Conservation (phyloP, 2,329 filamentous ascomycete genomes). For the Verticillium isaacii region DNA sequence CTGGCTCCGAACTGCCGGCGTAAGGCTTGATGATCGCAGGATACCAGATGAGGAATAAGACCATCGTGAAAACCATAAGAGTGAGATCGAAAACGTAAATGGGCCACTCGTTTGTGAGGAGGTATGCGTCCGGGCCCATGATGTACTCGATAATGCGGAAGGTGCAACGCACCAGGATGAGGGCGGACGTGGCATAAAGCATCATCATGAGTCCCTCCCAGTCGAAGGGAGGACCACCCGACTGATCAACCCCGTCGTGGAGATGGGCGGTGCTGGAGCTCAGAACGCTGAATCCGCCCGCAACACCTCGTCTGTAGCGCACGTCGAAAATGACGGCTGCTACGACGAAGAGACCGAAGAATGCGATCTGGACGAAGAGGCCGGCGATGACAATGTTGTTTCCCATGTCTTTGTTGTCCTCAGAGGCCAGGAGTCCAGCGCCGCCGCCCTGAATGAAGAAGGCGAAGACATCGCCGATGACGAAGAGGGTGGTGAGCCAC, state of each 20-base stretch:
- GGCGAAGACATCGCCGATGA: conserved; percentile 41
- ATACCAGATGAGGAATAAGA: conserved; percentile 11
- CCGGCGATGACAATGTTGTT: conserved; percentile 46
- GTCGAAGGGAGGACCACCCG: conserved; percentile 16
- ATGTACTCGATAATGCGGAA: conserved; percentile 57
- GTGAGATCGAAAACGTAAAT: conserved; percentile 54
- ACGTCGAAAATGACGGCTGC: conserved; percentile 40
- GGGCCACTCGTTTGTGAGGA: conserved; percentile 52
- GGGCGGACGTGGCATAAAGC: conserved; percentile 18
- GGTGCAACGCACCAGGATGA: conserved; percentile 45
- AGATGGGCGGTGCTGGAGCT: conserved; percentile 5
- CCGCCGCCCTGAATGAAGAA: conserved; percentile 25
- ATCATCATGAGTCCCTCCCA: conserved; percentile 22
- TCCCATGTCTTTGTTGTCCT: conserved; percentile 23
- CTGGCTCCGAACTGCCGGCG: background rate
- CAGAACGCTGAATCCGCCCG: background rate
- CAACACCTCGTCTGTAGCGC: conserved; percentile 21
- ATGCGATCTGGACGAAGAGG: conserved; percentile 49
- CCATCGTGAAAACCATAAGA: conserved; percentile 46
- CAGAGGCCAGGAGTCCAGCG: conserved; percentile 12
- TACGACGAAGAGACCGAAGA: conserved; percentile 49
- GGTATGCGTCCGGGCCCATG: conserved; percentile 35
- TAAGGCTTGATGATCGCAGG: background rate
- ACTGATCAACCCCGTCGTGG: conserved; percentile 7
- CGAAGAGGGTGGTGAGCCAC: conserved; percentile 45